phyloP scores from a whole-genome alignment of 257 asterid genomes.

The Solanum sitiens region DNA sequence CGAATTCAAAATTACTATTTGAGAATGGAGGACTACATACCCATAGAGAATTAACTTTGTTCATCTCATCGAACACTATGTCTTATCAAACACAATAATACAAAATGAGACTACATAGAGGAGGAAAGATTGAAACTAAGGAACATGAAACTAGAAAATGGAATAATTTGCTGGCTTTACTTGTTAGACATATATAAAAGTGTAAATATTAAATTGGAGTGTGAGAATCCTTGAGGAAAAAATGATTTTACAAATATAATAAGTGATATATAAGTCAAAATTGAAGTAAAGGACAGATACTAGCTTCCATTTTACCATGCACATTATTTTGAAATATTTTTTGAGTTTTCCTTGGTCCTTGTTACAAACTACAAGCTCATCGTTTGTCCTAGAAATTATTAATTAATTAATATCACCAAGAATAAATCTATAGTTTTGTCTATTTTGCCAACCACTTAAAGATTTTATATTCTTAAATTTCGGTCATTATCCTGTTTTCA shows the following conservation, averaged over 20 bases:
- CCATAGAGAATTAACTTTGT: too few relatives aligned
- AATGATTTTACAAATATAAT: neutral
- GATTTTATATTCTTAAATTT: neutral
- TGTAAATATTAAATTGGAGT: neutral
- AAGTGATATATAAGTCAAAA: neutral
- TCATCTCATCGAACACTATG: too few relatives aligned
- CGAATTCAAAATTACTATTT: too few relatives aligned
- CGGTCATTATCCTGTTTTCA: neutral
- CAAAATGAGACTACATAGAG: neutral
- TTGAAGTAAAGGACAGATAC: neutral
- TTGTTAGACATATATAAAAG: neutral
- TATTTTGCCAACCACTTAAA: neutral
- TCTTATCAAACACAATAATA: too few relatives aligned
- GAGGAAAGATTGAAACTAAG: neutral
- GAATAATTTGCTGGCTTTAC: neutral
- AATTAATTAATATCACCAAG: neutral
- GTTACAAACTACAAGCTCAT: neutral
- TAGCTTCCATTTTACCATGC: neutral
- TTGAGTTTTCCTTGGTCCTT: neutral
- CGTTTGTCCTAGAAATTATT: neutral
- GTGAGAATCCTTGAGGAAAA: neutral
- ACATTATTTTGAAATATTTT: neutral
- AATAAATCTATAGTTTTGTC: neutral
- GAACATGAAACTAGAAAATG: neutral
- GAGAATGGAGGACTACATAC: too few relatives aligned